Conservation (phyloP, 345 rosid species). For the Camelina laxa region DNA sequence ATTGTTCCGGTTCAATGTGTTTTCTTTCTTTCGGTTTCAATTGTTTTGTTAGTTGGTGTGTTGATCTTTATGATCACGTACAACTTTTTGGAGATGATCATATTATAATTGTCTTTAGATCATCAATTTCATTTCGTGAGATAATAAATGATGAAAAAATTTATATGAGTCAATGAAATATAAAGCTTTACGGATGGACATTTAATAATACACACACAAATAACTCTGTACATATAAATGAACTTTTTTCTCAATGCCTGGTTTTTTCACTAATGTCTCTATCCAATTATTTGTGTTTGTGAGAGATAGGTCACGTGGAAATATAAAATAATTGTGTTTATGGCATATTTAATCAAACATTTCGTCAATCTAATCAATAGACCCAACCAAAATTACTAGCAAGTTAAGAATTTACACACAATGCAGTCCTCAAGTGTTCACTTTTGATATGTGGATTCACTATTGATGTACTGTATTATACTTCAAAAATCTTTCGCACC, state of each 20-base stretch:
- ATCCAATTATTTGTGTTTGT: neutral
- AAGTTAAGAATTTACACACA: neutral
- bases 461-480: no score
- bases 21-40: no score
- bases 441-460: no score
- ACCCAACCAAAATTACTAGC: neutral
- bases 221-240: no score
- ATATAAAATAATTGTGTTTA: neutral
- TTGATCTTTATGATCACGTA: neutral
- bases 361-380: neutral
- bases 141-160: neutral
- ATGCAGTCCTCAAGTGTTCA: no score
- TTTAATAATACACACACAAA: neutral
- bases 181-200: neutral
- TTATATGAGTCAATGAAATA: neutral
- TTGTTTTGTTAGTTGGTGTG: neutral
- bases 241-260: no score
- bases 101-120: neutral
- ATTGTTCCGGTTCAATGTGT: neutral
- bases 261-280: no score
- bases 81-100: neutral
- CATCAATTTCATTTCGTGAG: neutral
- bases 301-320: neutral
- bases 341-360: no score
- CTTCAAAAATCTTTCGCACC: no score